A percentile compares a stretch with the other conserved stretches of the same genome.
Evolutionary conservation across 1,284 basidiomycete species (phyloP).

Genomic region (Entoloma clypeatum): DNA sequence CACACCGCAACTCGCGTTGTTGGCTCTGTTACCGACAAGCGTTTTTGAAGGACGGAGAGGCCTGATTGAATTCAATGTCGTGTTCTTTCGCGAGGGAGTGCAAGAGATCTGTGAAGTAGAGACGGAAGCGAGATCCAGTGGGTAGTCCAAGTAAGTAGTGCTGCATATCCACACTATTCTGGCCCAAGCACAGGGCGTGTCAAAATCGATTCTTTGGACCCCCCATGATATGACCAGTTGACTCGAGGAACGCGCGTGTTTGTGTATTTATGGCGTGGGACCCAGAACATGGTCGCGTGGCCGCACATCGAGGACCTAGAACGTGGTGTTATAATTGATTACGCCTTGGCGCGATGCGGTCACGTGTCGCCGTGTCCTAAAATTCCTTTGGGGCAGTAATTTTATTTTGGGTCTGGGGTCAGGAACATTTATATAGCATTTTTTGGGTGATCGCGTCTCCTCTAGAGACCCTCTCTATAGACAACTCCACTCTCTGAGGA

Average conservation of each 20-base stretch:
- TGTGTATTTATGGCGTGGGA: too few species aligned
- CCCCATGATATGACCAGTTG: too few species aligned
- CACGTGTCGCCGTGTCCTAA: slow-evolving; percentile 35
- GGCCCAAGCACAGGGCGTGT: too few species aligned
- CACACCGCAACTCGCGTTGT: slow-evolving; percentile 75
- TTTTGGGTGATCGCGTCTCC: slow-evolving; percentile 15
- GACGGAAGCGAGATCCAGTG: slow-evolving; percentile 46
- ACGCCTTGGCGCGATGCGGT: slow-evolving; percentile 16
- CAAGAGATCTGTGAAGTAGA: slow-evolving; percentile 75
- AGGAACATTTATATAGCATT: slow-evolving; percentile 34
- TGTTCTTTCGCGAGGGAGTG: slow-evolving; percentile 79
- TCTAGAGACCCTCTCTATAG: slow-evolving; percentile 15
- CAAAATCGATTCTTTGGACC: too few species aligned
- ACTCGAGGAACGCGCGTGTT: too few species aligned
- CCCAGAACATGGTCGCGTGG: too few species aligned
- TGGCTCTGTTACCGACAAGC: slow-evolving; percentile 77
- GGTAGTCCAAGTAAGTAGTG: too few species aligned
- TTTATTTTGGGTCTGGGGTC: slow-evolving; percentile 42
- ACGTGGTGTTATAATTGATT: too few species aligned
- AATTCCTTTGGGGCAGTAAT: slow-evolving; percentile 39
- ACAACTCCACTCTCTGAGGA: slow-evolving; percentile 19
- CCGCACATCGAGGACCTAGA: too few species aligned
- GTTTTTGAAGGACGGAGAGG: slow-evolving; percentile 78
- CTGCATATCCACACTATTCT: too few species aligned
- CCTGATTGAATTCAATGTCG: slow-evolving; percentile 90